phyloP scores from a whole-genome alignment of 495 filamentous ascomycete species.

The Acidomyces sp. region DNA sequence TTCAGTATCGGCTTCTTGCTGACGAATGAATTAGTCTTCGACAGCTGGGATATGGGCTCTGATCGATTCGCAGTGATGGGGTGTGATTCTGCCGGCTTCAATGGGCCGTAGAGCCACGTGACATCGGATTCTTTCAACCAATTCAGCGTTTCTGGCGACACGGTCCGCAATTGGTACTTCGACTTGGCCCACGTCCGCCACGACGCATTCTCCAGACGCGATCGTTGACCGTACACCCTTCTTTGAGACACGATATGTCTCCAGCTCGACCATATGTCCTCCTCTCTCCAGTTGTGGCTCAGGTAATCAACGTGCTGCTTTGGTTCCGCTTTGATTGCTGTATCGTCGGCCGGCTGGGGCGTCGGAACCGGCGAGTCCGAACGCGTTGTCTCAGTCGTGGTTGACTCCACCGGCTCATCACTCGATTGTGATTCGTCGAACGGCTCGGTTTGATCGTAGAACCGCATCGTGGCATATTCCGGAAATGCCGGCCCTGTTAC shows the following conservation, averaged over 20 bases:
- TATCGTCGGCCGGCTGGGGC: constrained; percentile 63
- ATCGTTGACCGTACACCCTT: constrained; percentile 64
- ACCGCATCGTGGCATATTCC: constrained; percentile 8
- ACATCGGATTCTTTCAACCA: constrained; percentile 97
- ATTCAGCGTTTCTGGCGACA: constrained; percentile 78
- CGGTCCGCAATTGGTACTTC: constrained; percentile 70
- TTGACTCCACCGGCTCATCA: constrained; percentile 11
- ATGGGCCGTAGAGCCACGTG: constrained; percentile 91
- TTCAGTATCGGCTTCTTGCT: constrained; percentile 90
- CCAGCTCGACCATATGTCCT: constrained; percentile 98
- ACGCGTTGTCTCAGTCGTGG: constrained; percentile 12
- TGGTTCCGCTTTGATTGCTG: constrained; percentile 59
- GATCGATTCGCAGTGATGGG: constrained; percentile 29
- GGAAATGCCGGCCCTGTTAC: constrained; percentile 9
- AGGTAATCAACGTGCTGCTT: constrained; percentile 93
- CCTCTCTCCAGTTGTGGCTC: constrained; percentile 88
- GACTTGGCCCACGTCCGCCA: constrained; percentile 97
- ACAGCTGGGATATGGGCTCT: constrained; percentile 46
- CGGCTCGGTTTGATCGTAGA: constrained; percentile 3
- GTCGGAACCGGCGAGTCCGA: constrained; percentile 20
- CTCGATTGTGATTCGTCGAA: constrained; percentile 8
- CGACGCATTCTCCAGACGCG: constrained; percentile 85
- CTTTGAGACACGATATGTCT: constrained; percentile 71
- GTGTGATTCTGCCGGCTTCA: constrained; percentile 48
- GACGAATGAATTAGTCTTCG: constrained; percentile 68